Evolutionary conservation across 192 early-diverging fungal genomes (phyloP).

Genomic region (Bifiguratus adelaidae): DNA sequence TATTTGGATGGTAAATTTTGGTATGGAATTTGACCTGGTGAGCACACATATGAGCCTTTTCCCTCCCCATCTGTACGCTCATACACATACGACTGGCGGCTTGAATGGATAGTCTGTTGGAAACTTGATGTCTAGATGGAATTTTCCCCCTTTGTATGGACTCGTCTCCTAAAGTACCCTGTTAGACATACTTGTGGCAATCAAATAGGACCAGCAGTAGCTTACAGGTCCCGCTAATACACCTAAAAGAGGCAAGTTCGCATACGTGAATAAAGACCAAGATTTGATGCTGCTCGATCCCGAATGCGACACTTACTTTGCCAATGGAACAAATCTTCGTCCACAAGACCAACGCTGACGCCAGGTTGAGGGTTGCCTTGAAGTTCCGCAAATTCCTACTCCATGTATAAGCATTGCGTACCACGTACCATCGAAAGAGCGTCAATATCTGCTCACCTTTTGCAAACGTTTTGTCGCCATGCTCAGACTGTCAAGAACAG

Average conservation of each 20-base stretch:
- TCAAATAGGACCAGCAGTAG: not conserved
- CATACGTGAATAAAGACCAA: not conserved
- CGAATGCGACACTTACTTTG: conserved; percentile 25
- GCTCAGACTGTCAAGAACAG: not conserved
- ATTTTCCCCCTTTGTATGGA: conserved; percentile 62
- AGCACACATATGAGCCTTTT: not conserved
- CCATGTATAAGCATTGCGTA: not conserved
- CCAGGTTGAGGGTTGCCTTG: conserved; percentile 45
- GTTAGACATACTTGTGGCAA: not conserved
- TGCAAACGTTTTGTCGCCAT: conserved; percentile 28
- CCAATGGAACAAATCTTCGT: conserved; percentile 60
- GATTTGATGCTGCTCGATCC: not conserved
- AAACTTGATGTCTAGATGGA: conserved; percentile 61
- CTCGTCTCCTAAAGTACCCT: conserved; percentile 30
- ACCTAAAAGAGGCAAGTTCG: not conserved
- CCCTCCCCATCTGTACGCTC: not conserved
- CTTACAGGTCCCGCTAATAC: not conserved
- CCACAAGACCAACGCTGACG: conserved; percentile 40
- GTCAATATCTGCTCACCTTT: conserved; percentile 1
- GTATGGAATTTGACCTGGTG: conserved; percentile 58
- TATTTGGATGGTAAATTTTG: conserved; percentile 68
- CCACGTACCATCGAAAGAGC: not conserved
- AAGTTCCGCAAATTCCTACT: conserved; percentile 55
- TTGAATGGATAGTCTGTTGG: conserved; percentile 73
- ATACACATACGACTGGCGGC: conserved; percentile 51